These are phyloP conservation scores for Ogataea glucozyma DNA, from an alignment of 805 yeast genomes.

Conservation along the genomic window DNA sequence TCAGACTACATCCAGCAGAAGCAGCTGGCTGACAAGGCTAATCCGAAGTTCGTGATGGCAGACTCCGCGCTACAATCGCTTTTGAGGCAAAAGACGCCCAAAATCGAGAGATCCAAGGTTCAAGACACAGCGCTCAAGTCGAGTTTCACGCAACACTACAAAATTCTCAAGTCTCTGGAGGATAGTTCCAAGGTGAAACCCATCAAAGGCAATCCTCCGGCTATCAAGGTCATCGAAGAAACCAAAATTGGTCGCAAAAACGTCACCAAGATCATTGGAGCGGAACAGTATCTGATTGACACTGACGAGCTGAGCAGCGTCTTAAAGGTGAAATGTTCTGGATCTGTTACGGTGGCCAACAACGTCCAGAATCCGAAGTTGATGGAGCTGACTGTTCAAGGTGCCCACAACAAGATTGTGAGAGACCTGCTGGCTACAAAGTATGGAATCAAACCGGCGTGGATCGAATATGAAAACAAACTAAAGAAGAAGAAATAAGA, in stretches of 20 bases:
- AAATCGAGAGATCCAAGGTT: slow-evolving; percentile 44
- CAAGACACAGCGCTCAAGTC: slow-evolving; percentile 41
- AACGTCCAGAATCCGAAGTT: slow-evolving; percentile 54
- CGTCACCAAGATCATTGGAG: slow-evolving; percentile 69
- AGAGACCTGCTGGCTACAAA: slow-evolving; percentile 55
- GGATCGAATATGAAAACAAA: slow-evolving; percentile 68
- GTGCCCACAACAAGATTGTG: slow-evolving; percentile 73
- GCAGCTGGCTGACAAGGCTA: slow-evolving; percentile 49
- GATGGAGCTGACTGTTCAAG: slow-evolving; percentile 83
- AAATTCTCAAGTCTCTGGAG: slow-evolving; percentile 45
- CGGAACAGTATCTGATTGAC: slow-evolving; percentile 67
- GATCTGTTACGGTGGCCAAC: slow-evolving; percentile 75
- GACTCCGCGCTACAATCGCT: slow-evolving; percentile 44
- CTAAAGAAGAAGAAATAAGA: slow-evolving; percentile 48
- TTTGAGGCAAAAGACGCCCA: slow-evolving; percentile 25
- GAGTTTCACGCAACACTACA: slow-evolving; percentile 51
- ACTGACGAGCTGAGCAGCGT: slow-evolving; percentile 66
- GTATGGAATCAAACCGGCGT: slow-evolving; percentile 62
- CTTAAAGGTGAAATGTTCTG: slow-evolving; percentile 79
- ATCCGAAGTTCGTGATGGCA: slow-evolving; percentile 54
- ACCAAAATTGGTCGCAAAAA: slow-evolving; percentile 79
- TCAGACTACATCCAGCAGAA: slow-evolving; percentile 56
- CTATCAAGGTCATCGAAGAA: slow-evolving; percentile 65
- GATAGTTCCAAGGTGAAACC: slow-evolving; percentile 37
- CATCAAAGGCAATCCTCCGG: slow-evolving; percentile 67